Evolutionary conservation across 768 basidiomycete species (phyloP).

Genomic region (Porphyrellus cyaneotinctus): DNA sequence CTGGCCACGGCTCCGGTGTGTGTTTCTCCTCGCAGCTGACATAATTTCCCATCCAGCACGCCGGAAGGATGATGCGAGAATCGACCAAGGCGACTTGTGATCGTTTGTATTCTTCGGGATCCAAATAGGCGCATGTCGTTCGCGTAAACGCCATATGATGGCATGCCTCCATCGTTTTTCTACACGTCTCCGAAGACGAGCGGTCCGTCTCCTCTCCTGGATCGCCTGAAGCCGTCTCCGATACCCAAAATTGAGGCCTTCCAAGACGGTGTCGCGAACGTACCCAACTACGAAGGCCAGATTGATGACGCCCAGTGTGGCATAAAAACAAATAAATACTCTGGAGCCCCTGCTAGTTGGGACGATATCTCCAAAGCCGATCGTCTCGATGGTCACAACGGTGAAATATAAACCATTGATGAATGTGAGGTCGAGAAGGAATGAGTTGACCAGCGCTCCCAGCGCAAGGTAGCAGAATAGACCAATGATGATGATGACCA

Average conservation of each 20-base stretch:
- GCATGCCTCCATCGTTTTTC: slow-evolving; percentile 56
- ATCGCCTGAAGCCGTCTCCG: slow-evolving; percentile 48
- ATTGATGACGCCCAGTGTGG: slow-evolving; percentile 58
- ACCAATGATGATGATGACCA: slow-evolving; percentile 76
- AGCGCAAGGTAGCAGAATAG: slow-evolving; percentile 70
- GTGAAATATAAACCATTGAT: slow-evolving; percentile 78
- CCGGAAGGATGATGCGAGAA: slow-evolving; percentile 9
- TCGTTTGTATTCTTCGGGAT: slow-evolving; percentile 35
- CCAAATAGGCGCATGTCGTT: slow-evolving; percentile 49
- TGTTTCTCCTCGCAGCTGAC: slow-evolving; percentile 1
- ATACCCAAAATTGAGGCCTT: slow-evolving; percentile 66
- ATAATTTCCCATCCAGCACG: slow-evolving; percentile 6
- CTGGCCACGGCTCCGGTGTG: slow-evolving; percentile 17
- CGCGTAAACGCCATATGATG: slow-evolving; percentile 59
- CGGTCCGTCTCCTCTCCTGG: slow-evolving; percentile 43
- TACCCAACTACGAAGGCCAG: slow-evolving; percentile 61
- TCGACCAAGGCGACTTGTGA: slow-evolving; percentile 6
- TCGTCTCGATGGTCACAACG: slow-evolving; percentile 67
- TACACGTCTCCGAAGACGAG: slow-evolving; percentile 41
- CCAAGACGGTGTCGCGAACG: slow-evolving; percentile 67
- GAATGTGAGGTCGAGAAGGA: slow-evolving; percentile 52
- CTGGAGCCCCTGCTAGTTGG: slow-evolving; percentile 49
- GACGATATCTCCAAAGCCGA: slow-evolving; percentile 73
- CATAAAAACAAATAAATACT: slow-evolving; percentile 56
- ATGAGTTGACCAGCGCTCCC: slow-evolving; percentile 58